These are phyloP conservation scores for Colletotrichum lini DNA, from an alignment of 2,329 filamentous ascomycete genomes.

Conservation along the genomic window DNA sequence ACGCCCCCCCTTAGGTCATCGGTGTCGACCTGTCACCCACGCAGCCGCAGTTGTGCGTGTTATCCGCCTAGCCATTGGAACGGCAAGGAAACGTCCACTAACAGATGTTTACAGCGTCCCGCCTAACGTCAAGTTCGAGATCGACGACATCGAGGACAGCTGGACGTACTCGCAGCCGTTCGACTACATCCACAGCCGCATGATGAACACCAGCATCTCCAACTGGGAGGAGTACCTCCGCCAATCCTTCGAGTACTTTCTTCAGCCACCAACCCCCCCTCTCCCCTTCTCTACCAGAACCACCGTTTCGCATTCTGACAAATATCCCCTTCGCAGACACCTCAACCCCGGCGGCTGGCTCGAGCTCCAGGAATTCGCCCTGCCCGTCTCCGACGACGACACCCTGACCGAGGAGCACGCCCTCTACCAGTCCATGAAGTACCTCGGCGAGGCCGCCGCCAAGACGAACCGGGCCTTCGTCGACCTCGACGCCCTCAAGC, in stretches of 20 bases:
- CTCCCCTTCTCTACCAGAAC: conserved; percentile 37
- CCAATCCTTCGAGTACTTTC: conserved; percentile 56
- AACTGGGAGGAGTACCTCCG: conserved; percentile 68
- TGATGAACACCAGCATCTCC: conserved; percentile 67
- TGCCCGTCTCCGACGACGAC: conserved; percentile 38
- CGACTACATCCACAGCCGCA: conserved; percentile 72
- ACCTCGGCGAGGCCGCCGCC: conserved; percentile 46
- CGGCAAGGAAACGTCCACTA: not conserved
- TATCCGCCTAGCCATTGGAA: not conserved
- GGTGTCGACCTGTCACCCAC: conserved; percentile 58
- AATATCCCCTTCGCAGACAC: conserved; percentile 43
- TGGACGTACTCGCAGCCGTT: conserved; percentile 57
- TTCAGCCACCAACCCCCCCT: conserved; percentile 55
- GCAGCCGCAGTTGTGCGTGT: conserved; percentile 55
- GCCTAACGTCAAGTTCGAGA: conserved; percentile 56
- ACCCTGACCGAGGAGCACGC: conserved; percentile 36
- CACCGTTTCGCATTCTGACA: too few relatives aligned
- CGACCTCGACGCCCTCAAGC: conserved; percentile 29
- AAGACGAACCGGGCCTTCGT: conserved; percentile 36
- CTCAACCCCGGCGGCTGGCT: conserved; percentile 38
- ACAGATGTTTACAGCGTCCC: conserved; percentile 51
- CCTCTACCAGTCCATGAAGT: conserved; percentile 44
- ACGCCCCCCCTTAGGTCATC: conserved; percentile 45
- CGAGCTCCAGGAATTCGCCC: conserved; percentile 39
- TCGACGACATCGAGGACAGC: conserved; percentile 54